These are phyloP conservation scores for Tetrapisispora nanseiensis DNA, from an alignment of 805 yeast species.

Conservation along the genomic window DNA sequence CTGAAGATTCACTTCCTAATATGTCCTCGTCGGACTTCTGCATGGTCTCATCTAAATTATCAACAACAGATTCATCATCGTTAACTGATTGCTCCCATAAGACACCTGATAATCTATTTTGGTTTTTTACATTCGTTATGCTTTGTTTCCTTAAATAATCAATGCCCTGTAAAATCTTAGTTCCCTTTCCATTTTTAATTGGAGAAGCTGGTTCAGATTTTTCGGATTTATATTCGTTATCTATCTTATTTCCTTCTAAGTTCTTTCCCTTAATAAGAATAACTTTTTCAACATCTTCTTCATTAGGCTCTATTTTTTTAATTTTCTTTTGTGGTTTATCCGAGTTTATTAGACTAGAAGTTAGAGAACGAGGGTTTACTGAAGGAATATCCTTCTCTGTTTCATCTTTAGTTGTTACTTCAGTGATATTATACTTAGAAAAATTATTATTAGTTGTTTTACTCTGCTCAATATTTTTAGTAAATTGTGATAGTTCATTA, in stretches of 20 bases:
- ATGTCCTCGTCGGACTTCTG: neutral
- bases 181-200: neutral
- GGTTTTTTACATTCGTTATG: neutral
- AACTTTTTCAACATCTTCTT: neutral
- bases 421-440: neutral
- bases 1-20: too few relatives aligned
- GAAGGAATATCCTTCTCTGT: neutral
- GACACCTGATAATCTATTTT: slow-evolving; percentile 2
- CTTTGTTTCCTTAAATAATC: neutral
- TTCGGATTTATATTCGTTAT: neutral
- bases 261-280: neutral
- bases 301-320: neutral
- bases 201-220: neutral
- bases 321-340: slow-evolving; percentile 17
- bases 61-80: neutral
- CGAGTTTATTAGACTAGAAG: slow-evolving; percentile 25
- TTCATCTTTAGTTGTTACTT: neutral
- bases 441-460: neutral
- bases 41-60: neutral
- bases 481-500: neutral
- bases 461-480: neutral
- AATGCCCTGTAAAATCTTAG: neutral
- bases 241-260: neutral
- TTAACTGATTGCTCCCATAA: neutral
- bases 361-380: slow-evolving; percentile 14